Conservation (phyloP, 2,329 filamentous ascomycete genomes). For the Bimuria novae-zelandiae region DNA sequence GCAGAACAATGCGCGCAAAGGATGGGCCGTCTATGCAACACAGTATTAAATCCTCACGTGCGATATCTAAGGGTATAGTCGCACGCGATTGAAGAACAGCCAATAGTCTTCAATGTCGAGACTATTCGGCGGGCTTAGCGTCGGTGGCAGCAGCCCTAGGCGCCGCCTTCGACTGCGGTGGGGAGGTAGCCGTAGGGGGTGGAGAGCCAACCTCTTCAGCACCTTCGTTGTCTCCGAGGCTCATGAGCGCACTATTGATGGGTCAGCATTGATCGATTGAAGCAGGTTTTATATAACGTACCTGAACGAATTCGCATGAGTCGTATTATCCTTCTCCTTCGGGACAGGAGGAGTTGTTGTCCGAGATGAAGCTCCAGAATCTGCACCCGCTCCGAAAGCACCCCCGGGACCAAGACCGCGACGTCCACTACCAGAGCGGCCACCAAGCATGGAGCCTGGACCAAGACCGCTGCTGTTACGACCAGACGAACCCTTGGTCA, state of each 20-base stretch:
- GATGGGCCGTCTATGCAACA: slow-evolving; percentile 49
- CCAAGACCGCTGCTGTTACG: slow-evolving; percentile 68
- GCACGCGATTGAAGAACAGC: slow-evolving; percentile 37
- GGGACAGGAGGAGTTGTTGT: slow-evolving; percentile 81
- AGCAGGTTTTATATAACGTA: slow-evolving; percentile 55
- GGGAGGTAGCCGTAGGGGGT: slow-evolving; percentile 69
- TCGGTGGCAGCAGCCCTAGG: slow-evolving; percentile 27
- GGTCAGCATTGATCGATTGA: slow-evolving; percentile 19
- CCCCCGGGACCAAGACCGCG: slow-evolving; percentile 75
- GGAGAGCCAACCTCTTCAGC: slow-evolving; percentile 65
- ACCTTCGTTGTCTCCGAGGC: slow-evolving; percentile 62
- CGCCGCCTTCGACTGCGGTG: slow-evolving; percentile 62
- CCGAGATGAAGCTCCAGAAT: slow-evolving; percentile 85
- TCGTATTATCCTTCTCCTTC: slow-evolving; percentile 68
- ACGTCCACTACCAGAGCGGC: slow-evolving; percentile 85
- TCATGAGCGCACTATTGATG: slow-evolving; percentile 56
- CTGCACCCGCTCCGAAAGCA: slow-evolving; percentile 71
- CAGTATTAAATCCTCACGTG: slow-evolving; percentile 46
- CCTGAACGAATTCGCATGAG: slow-evolving; percentile 87
- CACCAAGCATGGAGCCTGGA: slow-evolving; percentile 79
- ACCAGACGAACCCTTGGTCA: slow-evolving; percentile 64
- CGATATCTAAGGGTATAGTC: slow-evolving; percentile 43
- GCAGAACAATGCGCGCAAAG: slow-evolving; percentile 46
- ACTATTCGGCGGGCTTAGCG: slow-evolving; percentile 46
- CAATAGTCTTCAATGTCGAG: slow-evolving; percentile 32